Evolutionary conservation across 2,329 filamentous ascomycete genomes (phyloP).

Genomic region (Alternaria rosae): DNA sequence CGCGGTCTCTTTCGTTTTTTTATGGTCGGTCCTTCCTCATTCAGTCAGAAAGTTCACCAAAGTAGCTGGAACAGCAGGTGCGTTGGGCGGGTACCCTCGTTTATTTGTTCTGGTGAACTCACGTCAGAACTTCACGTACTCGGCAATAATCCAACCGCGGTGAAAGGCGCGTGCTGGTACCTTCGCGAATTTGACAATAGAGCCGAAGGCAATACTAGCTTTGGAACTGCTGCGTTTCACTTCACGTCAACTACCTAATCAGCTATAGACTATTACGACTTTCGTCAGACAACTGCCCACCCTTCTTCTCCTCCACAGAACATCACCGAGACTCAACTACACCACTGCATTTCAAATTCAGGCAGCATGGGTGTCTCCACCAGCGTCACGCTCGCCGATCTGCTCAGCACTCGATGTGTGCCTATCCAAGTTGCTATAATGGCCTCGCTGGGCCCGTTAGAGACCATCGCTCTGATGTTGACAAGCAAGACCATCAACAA

Average conservation of each 20-base stretch:
- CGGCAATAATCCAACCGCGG: neutral
- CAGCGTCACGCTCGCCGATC: neutral
- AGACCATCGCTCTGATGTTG: neutral
- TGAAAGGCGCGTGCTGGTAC: neutral
- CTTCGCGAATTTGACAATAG: neutral
- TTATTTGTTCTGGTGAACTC: neutral
- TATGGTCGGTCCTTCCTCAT: neutral
- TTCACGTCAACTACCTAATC: neutral
- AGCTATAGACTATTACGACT: neutral
- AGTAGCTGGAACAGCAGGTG: neutral
- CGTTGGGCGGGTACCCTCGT: neutral
- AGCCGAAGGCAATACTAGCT: neutral
- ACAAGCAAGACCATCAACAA: neutral
- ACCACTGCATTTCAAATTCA: neutral
- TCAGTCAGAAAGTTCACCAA: neutral
- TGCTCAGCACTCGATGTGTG: neutral
- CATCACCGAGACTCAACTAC: neutral
- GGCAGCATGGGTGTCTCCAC: neutral
- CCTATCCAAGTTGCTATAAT: neutral
- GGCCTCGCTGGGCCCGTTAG: neutral
- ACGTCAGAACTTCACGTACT: neutral
- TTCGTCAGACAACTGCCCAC: neutral
- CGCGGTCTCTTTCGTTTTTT: neutral
- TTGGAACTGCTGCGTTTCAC: neutral
- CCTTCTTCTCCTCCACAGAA: neutral